Evolutionary conservation across 192 early-diverging fungal genomes (phyloP).

Genomic region (Backusella liffmaniae): DNA sequence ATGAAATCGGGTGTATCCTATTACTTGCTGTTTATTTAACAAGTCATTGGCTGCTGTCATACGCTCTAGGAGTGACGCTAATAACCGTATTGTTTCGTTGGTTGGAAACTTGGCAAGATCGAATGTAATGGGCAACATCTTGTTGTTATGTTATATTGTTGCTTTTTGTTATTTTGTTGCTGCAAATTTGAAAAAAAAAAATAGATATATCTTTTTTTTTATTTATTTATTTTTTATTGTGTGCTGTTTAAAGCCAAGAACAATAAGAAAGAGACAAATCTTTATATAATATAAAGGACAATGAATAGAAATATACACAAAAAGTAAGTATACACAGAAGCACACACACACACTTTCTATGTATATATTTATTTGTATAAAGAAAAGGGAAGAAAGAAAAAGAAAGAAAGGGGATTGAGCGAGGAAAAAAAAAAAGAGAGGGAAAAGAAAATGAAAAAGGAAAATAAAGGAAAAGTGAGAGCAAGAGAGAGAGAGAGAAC

Average conservation of each 20-base stretch:
- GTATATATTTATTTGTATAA: background rate
- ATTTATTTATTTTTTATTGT: too few species aligned
- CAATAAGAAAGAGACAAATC: background rate
- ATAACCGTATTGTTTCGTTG: constrained; percentile 57
- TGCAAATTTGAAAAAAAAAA: background rate
- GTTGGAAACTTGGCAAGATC: constrained; percentile 60
- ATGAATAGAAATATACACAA: background rate
- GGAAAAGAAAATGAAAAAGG: background rate
- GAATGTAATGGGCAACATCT: constrained; percentile 38
- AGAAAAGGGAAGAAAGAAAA: background rate
- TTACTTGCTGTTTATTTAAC: constrained; percentile 30
- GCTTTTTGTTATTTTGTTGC: background rate
- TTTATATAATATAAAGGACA: background rate
- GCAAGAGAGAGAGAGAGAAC: background rate
- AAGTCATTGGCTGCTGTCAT: constrained; percentile 65
- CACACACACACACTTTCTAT: background rate
- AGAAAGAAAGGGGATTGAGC: too few species aligned
- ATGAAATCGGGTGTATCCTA: constrained; percentile 78
- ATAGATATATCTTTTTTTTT: background rate
- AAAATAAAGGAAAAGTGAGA: background rate
- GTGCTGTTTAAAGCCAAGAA: background rate
- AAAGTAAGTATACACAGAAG: background rate
- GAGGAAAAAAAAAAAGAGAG: background rate
- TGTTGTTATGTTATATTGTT: background rate
- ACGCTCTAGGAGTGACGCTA: constrained; percentile 58